Evolutionary conservation across 2,329 filamentous ascomycete genomes (phyloP).

Genomic region (Apiospora marii): DNA sequence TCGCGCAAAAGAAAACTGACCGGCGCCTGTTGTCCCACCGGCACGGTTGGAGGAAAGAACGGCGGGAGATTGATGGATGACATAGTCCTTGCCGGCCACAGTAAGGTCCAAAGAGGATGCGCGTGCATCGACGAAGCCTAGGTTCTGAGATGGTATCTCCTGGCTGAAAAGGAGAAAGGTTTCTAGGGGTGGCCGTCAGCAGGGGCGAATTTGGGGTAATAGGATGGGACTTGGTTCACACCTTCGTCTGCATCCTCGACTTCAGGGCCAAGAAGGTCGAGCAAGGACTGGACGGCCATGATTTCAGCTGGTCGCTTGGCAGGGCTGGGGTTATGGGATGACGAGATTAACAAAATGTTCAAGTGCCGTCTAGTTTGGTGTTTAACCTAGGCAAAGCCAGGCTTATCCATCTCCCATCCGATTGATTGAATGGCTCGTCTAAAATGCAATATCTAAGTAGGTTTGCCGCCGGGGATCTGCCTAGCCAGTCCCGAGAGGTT

Average conservation of each 20-base stretch:
- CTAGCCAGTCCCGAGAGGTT: not conserved
- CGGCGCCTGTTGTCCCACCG: conserved; percentile 77
- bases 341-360: not conserved
- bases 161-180: conserved; percentile 87
- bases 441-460: not conserved
- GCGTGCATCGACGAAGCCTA: conserved; percentile 84
- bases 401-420: conserved; percentile 8
- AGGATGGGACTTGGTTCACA: conserved; percentile 29
- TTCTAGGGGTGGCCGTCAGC: conserved; percentile 60
- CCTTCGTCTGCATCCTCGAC: conserved; percentile 60
- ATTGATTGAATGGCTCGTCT: not conserved
- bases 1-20: conserved; percentile 42
- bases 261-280: conserved; percentile 49
- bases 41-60: conserved; percentile 79
- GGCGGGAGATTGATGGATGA: conserved; percentile 83
- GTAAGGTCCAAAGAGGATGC: conserved; percentile 70
- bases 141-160: conserved; percentile 74
- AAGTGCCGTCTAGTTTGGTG: not conserved
- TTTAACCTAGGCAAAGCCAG: not conserved
- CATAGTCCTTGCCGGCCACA: conserved; percentile 74
- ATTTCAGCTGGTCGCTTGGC: not conserved
- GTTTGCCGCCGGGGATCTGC: not conserved
- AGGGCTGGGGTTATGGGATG: not conserved
- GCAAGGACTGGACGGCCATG: conserved; percentile 4
- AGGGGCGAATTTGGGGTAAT: conserved; percentile 24